phyloP scores from a whole-genome alignment of 2,329 filamentous ascomycete genomes.

The Aspergillus tubingensis region DNA sequence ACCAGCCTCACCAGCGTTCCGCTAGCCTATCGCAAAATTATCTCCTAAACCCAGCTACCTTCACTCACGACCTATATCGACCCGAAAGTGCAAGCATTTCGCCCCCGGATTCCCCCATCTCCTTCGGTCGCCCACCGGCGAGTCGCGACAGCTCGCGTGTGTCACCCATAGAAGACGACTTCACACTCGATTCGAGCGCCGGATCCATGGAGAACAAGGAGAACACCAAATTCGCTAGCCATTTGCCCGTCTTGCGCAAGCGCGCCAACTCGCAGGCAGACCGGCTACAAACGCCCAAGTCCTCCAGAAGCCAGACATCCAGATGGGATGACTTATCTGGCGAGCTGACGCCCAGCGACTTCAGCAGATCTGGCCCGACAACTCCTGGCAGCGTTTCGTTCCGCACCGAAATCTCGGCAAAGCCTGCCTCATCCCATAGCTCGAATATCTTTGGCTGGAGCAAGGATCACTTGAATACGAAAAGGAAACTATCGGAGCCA shows the following conservation, averaged over 20 bases:
- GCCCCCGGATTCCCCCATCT: conserved; percentile 47
- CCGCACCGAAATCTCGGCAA: conserved; percentile 26
- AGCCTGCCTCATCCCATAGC: conserved; percentile 28
- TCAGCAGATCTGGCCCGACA: conserved; percentile 59
- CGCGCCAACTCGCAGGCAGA: conserved; percentile 17
- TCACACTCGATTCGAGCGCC: conserved; percentile 14
- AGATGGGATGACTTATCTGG: conserved; percentile 68
- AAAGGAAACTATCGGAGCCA: conserved; percentile 35
- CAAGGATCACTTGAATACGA: conserved; percentile 43
- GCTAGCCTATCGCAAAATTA: conserved; percentile 18
- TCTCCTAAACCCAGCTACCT: conserved; percentile 2
- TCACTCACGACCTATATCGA: not conserved
- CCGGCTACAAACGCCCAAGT: conserved; percentile 3
- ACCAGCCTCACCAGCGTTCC: conserved; percentile 19
- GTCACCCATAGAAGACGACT: conserved; percentile 44
- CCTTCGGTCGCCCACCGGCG: conserved; percentile 19
- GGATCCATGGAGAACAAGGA: conserved; percentile 17
- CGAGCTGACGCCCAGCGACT: conserved; percentile 61
- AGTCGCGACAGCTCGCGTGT: conserved; percentile 36
- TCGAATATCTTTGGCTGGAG: conserved; percentile 35
- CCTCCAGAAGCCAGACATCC: conserved; percentile 18
- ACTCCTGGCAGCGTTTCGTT: conserved; percentile 50
- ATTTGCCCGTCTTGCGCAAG: conserved; percentile 31
- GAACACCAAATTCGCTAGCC: conserved; percentile 28
- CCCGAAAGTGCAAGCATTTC: conserved; percentile 47